Evolutionary conservation across 345 rosid species (phyloP), one percentile per base, ranked within the genome.

Genomic region (Physaria fendleri): DNA sequence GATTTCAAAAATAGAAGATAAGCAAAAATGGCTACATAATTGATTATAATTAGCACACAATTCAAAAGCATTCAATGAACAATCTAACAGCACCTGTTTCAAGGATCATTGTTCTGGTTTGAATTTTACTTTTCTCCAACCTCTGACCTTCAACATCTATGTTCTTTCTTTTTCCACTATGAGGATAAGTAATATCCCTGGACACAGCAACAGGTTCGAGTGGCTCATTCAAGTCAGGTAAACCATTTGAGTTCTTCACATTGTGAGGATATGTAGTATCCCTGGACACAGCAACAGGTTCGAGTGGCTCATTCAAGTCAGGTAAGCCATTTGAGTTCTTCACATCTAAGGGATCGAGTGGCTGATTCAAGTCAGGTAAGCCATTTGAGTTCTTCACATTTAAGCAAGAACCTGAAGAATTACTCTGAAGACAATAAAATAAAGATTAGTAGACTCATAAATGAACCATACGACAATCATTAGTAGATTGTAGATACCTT

Each of bases 401-500:
- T 59, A 49, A 30, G 44, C 35, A 50, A 41, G 77, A 56, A 63
- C 70, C 74, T 8, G 50, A 71, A 67, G 77, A 63, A 66, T 66
- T 71, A 15, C 44, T 72, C 39, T 5, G 2, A 30, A n/a, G n/a
- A n/a, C n/a, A n/a, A n/a, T n/a, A n/a, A n/a, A n/a, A n/a, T n/a
- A n/a, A n/a, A n/a, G n/a, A n/a, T n/a, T n/a, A n/a, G n/a, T n/a
- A n/a, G n/a, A n/a, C n/a, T n/a, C n/a, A n/a, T n/a, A n/a, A n/a
- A n/a, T n/a, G n/a, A n/a, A n/a, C n/a, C n/a, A n/a, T n/a, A n/a
- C n/a, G n/a, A n/a, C n/a, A n/a, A n/a, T n/a, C n/a, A n/a, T n/a
- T n/a, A n/a, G n/a, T n/a, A n/a, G n/a, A n/a, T n/a, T n/a, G n/a
- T 9, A 22, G 4, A 4, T 71, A 91, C 98, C 96, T 92, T 96